phyloP scores from a whole-genome alignment of 1,139 yeast genomes.

The Diutina sp. region DNA sequence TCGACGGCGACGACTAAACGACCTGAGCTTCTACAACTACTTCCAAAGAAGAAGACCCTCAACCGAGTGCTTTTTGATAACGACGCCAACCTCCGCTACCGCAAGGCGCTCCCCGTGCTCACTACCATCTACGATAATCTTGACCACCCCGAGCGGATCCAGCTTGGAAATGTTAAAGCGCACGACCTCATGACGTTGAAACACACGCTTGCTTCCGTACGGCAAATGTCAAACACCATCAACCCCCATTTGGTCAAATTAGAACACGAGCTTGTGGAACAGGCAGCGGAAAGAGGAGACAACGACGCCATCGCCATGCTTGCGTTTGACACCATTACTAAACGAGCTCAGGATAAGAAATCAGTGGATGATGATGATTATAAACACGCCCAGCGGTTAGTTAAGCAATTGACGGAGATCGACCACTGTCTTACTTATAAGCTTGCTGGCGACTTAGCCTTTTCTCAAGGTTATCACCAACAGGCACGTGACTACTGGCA shows the following conservation, averaged over 20 bases:
- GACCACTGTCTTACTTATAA: constrained; percentile 64
- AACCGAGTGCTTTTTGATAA: constrained; percentile 53
- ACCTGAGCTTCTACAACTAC: constrained; percentile 14
- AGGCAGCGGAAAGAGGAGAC: constrained; percentile 75
- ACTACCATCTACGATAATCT: constrained; percentile 34
- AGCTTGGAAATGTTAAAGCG: constrained; percentile 27
- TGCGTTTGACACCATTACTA: constrained; percentile 44
- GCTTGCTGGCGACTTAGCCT: constrained; percentile 62
- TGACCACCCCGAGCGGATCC: constrained; percentile 20
- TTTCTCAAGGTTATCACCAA: constrained; percentile 25
- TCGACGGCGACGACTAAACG: background rate
- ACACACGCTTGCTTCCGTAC: constrained; percentile 46
- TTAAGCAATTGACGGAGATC: constrained; percentile 45
- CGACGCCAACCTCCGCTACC: constrained; percentile 43
- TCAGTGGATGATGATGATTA: constrained; percentile 34
- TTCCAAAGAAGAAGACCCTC: constrained; percentile 46
- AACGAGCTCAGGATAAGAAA: constrained; percentile 12
- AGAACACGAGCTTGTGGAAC: constrained; percentile 62
- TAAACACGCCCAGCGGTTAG: constrained; percentile 46
- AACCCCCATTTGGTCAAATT: constrained; percentile 42
- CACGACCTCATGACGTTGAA: constrained; percentile 59
- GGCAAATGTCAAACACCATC: constrained; percentile 47
- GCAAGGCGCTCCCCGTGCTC: constrained; percentile 40
- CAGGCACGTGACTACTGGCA: constrained; percentile 50
- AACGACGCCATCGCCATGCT: constrained; percentile 68